Percentiles rank a stretch among this genome's conserved stretches.
These are phyloP conservation scores for Colletotrichum kahawae DNA, from an alignment of 2,329 filamentous ascomycete species.

Conservation along the genomic window DNA sequence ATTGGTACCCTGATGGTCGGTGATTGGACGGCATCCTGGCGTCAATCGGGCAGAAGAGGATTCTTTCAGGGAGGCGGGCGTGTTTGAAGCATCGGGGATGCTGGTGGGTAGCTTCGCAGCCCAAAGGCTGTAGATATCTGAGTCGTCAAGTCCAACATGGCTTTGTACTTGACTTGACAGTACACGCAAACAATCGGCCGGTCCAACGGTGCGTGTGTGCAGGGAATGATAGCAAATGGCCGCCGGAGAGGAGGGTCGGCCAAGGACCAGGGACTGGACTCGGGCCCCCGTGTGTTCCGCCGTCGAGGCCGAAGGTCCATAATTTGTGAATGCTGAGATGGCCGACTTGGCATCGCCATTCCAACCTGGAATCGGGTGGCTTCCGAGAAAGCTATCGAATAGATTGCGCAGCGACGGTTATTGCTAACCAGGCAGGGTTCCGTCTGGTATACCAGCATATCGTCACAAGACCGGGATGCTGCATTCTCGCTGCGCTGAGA, in stretches of 20 bases:
- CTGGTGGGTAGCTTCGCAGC: neutral
- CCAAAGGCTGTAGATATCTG: neutral
- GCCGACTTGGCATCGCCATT: neutral
- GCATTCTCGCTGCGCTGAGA: neutral
- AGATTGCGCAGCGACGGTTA: neutral
- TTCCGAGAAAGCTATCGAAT: neutral
- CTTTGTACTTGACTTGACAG: neutral
- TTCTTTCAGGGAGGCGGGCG: neutral
- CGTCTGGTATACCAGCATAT: neutral
- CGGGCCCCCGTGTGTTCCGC: conserved; percentile 5
- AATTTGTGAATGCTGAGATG: neutral
- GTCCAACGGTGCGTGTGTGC: neutral
- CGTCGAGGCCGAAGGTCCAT: conserved; percentile 8
- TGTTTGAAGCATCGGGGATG: neutral
- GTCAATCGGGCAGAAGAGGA: neutral
- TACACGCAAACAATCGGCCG: neutral
- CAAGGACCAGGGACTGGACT: conserved; percentile 5
- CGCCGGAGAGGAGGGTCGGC: neutral
- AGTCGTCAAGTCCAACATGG: neutral
- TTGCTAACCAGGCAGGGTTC: neutral
- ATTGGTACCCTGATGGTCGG: neutral
- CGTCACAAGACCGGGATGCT: neutral
- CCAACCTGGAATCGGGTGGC: neutral
- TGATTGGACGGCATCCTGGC: neutral
- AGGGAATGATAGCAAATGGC: neutral